A percentile compares a stretch with the other conserved stretches of the same genome.
Evolutionary conservation across 2,329 filamentous ascomycete species (phyloP).

Genomic region (Tolypocladium sp.): DNA sequence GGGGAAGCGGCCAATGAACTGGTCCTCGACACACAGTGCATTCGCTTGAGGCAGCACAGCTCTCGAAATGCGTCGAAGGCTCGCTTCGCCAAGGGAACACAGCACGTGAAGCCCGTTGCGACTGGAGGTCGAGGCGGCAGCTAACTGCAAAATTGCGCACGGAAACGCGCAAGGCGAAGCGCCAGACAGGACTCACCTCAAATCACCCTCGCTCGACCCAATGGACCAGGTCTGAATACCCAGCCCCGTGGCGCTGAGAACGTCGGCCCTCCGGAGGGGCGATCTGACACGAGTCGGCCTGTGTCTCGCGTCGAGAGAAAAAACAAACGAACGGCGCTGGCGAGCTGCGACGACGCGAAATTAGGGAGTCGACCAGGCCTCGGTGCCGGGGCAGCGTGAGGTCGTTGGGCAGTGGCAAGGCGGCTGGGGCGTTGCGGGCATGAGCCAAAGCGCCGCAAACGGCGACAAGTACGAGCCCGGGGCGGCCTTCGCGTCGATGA

Average conservation of each 20-base stretch:
- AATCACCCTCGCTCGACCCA: slow-evolving; percentile 10
- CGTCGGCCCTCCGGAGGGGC: slow-evolving; percentile 16
- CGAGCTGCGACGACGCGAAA: slow-evolving; percentile 5
- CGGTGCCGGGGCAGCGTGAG: not conserved
- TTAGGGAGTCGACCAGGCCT: slow-evolving; percentile 2
- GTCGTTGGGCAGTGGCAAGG: slow-evolving; percentile 1
- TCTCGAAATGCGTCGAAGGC: not conserved
- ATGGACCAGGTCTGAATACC: slow-evolving; percentile 12
- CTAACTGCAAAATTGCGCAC: not conserved
- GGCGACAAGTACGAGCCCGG: not conserved
- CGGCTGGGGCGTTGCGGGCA: slow-evolving; percentile 1
- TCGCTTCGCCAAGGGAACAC: not conserved
- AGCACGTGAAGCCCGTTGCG: not conserved
- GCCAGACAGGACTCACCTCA: slow-evolving; percentile 13
- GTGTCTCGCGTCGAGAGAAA: not conserved
- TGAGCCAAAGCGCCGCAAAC: slow-evolving; percentile 6
- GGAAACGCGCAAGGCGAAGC: not conserved
- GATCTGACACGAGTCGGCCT: not conserved
- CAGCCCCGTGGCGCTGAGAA: slow-evolving; percentile 15
- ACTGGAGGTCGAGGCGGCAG: not conserved
- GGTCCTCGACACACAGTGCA: not conserved
- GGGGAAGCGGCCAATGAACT: not conserved
- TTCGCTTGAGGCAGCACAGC: not conserved
- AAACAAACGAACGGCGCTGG: not conserved
- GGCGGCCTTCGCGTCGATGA: not conserved